Evolutionary conservation across 2,329 filamentous ascomycete genomes (phyloP).

Genomic region (Ophiostoma ulmi): DNA sequence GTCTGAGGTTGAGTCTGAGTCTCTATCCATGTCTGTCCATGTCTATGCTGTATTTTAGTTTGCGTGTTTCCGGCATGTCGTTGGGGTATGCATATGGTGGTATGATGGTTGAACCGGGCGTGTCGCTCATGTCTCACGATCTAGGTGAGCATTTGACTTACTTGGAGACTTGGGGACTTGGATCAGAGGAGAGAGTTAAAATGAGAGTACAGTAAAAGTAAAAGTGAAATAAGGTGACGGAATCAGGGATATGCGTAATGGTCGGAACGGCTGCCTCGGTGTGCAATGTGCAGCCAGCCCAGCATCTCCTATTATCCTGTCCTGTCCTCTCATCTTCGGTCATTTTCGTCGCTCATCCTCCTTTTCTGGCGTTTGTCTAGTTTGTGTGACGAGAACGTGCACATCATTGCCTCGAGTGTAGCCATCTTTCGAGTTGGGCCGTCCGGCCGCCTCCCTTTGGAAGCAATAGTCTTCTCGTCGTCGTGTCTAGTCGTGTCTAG

Average conservation of each 20-base stretch:
- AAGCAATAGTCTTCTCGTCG: not conserved
- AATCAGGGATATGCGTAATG: not conserved
- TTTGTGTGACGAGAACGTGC: not conserved
- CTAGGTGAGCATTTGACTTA: not conserved
- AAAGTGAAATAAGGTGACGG: not conserved
- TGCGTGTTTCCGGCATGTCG: not conserved
- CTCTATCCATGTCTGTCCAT: not conserved
- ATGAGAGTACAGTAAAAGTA: not conserved
- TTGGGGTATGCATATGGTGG: not conserved
- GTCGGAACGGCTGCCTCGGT: not conserved
- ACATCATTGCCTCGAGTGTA: conserved; percentile 8
- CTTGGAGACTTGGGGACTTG: not conserved
- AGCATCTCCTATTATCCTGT: not conserved
- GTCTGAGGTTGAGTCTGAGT: not conserved
- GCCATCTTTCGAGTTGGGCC: not conserved
- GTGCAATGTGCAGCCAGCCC: not conserved
- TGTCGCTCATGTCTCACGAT: conserved; percentile 6
- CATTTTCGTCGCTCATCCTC: not conserved
- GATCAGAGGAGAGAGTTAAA: not conserved
- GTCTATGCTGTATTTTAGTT: not conserved
- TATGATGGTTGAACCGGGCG: conserved; percentile 4
- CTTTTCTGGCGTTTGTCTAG: not conserved
- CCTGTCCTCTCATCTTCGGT: too few species aligned
- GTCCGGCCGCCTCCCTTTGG: not conserved
- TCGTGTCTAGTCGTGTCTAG: not conserved